Base-by-base conservation (phyloP, 768 basidiomycete genomes). In the Naganishia vishniacii region DNA sequence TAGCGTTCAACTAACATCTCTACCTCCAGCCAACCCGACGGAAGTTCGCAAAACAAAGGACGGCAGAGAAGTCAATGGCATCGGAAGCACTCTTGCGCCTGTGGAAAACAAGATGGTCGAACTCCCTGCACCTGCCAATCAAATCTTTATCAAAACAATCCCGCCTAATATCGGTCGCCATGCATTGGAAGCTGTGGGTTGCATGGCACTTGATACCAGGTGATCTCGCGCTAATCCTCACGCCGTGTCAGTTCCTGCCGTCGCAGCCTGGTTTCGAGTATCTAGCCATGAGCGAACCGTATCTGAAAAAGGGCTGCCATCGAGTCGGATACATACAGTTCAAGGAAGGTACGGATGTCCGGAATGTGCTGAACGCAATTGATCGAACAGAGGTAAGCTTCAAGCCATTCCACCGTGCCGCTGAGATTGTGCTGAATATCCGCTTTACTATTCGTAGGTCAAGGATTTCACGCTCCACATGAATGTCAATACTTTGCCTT, bases 301-400 rank as follows among this genome's bases (percentile, higher is more conserved):
- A 90, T 44, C 89, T 91, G 76, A 93, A 93, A 78, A 86, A 91
- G 65, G 89, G 88, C 70, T 97, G 88, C 75, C 91, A 94, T 74
- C 88, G 94, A 32, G 89, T 91, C 1, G 94, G 91, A 13, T 97
- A 93, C 92, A 81, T 95, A 65, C 85, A 85, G 67, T 95, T 93
- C 74, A 80, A 79, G 44, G 88, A 90, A 32, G 90, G 91, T 67
- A 84, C 87, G 11, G 89, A 95, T 70, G 90, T 97, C 84, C 71
- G 80, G 1, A 71, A 78, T 16, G 86, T 89, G 5, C 83, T 93
- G 78, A 71, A 80, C 41, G 86, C 88, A 69, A 70, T 97, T 48
- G 83, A 88, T 59, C 89, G 91, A 70, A 87, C 86, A 74, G 93
- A 92, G 84, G 93, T 90, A 68, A 53, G 79, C 62, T 34, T 12